Evolutionary conservation across 495 filamentous ascomycete genomes (phyloP).

Genomic region (Talaromyces ruber): DNA sequence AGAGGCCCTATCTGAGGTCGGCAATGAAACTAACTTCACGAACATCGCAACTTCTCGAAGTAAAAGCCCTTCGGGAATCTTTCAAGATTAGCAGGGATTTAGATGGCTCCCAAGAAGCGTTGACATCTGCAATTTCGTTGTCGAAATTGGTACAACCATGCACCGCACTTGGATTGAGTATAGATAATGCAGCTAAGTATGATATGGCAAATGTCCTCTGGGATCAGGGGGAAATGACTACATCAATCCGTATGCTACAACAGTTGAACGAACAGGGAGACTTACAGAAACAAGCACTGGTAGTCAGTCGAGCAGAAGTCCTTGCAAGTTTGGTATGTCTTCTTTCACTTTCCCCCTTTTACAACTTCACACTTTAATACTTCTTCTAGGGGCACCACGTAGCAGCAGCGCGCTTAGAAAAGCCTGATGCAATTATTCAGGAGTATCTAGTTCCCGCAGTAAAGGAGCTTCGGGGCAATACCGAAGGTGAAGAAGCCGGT

Average conservation of each 20-base stretch:
- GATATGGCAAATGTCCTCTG: conserved; percentile 87
- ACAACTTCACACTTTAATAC: conserved; percentile 9
- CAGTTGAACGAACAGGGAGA: conserved; percentile 54
- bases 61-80: conserved; percentile 62
- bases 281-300: conserved; percentile 60
- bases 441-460: conserved; percentile 77
- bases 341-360: neutral
- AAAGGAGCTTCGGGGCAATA: conserved; percentile 63
- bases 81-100: conserved; percentile 69
- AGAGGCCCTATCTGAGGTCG: conserved; percentile 52
- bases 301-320: conserved; percentile 67
- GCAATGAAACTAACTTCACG: conserved; percentile 44
- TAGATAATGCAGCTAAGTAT: conserved; percentile 63
- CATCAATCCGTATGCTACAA: conserved; percentile 83
- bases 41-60: conserved; percentile 63
- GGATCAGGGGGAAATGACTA: conserved; percentile 88
- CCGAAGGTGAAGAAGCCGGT: conserved; percentile 65
- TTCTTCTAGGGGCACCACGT: conserved; percentile 61
- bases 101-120: conserved; percentile 72
- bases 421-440: conserved; percentile 80
- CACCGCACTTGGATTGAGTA: conserved; percentile 57
- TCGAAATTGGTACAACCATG: conserved; percentile 62
- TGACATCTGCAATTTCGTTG: conserved; percentile 74
- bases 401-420: conserved; percentile 87
- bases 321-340: conserved; percentile 70